Evolutionary conservation across 2,329 filamentous ascomycete genomes (phyloP), one percentile per base, ranked within the genome.

Genomic region (Claviceps paspali): DNA sequence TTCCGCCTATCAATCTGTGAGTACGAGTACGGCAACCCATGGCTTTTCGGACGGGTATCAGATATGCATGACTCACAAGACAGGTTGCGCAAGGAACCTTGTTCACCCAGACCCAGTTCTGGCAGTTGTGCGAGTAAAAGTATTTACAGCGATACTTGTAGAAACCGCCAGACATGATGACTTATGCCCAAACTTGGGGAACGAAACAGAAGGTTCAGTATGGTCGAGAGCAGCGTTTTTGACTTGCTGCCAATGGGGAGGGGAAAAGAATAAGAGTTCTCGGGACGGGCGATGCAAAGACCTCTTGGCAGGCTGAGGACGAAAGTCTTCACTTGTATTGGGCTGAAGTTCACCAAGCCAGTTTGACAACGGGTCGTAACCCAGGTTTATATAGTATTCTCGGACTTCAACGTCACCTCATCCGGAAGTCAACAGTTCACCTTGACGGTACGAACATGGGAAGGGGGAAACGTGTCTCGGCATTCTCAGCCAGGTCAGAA

Each of bases 111-210:
- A 71, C 67, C 68, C 67, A 72, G 45, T 71, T 65, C 5, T 55
- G 59, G 45, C 67, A 70, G 43, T 69, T 63, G 47, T 67, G 58
- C 22, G 63, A 61, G 40, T 62, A 62, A 45, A 66, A 70, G 56
- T 70, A 67, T 52, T 68, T 71, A 62, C 68, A 72, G 29, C 64
- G 60, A 51, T 67, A 71, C 54, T 64, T 69, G 49, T 68, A 70
- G 42, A 61, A 67, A 27, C 64, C 62, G 44, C 52, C 50, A 33
- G 51, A 54, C 52, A 55, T 55, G 45, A 39, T 46, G 41, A 18
- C 21, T 17, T 35, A 15, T 18, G 6, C 12, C 18, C 19, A 11
- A 12, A 15, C 6, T 15, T 10, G 3, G 12, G 23, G 32, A 18
- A 18, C 29, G 14, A n/a, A 23, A 29, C 5, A 18, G 19, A 28